A percentile compares a stretch with the other conserved stretches of the same genome.
phyloP scores from a whole-genome alignment of 768 basidiomycete species.

The Suillus cothurnatus region DNA sequence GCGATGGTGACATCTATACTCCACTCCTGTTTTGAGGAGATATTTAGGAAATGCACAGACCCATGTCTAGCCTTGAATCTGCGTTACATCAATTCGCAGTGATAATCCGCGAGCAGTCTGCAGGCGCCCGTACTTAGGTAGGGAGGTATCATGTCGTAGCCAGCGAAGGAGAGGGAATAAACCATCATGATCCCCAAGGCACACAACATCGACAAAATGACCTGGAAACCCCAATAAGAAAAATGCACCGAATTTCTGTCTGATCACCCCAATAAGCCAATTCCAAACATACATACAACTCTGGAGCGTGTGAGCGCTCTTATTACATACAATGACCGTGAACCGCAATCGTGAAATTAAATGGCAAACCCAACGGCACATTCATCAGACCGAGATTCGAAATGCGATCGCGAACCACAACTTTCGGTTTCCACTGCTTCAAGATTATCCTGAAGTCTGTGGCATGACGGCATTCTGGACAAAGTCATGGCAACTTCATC shows the following conservation, averaged over 20 bases:
- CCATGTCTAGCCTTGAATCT: background rate
- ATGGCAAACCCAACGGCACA: background rate
- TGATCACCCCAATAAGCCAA: background rate
- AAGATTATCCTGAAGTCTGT: background rate
- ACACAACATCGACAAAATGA: background rate
- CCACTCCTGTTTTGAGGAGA: background rate
- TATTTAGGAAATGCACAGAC: background rate
- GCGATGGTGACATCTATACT: background rate
- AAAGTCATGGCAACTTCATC: conserved; percentile 50
- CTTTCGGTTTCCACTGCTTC: background rate
- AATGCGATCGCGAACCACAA: background rate
- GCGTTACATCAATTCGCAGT: background rate
- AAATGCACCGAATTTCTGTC: background rate
- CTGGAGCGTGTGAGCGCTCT: background rate
- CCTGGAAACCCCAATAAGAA: background rate
- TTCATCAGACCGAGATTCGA: background rate
- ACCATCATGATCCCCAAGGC: background rate
- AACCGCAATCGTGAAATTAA: background rate
- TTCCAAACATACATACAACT: background rate
- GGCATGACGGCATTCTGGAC: background rate
- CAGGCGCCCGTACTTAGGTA: background rate
- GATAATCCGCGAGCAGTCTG: background rate
- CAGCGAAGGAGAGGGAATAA: background rate
- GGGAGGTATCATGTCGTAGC: background rate
- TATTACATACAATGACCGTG: background rate